phyloP scores from a whole-genome alignment of 2,329 filamentous ascomycete genomes.

The Immersiporthe knoxdaviesiana region DNA sequence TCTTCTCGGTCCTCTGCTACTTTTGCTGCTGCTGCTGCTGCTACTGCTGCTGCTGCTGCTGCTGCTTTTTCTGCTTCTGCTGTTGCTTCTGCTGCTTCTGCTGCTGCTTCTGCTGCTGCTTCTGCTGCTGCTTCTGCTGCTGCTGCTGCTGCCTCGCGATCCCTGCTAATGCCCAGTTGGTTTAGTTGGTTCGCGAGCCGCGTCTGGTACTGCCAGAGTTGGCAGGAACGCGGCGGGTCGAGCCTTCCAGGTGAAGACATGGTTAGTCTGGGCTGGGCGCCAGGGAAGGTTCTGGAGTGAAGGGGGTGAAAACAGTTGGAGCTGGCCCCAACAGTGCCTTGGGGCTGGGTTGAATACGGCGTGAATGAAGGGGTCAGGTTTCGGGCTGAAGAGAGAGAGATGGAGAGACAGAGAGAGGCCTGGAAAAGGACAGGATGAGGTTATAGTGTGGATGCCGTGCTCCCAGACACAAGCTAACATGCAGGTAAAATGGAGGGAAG shows the following conservation, averaged over 20 bases:
- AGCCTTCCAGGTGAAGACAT: neutral
- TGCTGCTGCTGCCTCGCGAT: neutral
- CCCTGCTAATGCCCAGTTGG: neutral
- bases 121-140: neutral
- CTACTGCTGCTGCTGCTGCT: neutral
- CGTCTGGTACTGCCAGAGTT: neutral
- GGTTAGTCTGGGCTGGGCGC: neutral
- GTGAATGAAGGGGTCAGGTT: neutral
- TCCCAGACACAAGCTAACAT: neutral
- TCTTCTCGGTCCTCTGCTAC: neutral
- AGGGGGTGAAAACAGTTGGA: neutral
- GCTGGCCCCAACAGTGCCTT: neutral
- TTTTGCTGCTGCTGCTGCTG: neutral
- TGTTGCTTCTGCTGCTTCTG: neutral
- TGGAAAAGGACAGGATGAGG: neutral
- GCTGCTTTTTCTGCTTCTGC: neutral
- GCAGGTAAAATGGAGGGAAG: neutral
- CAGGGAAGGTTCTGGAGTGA: neutral
- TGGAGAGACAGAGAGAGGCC: no score
- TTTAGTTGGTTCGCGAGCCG: neutral
- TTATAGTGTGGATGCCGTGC: neutral
- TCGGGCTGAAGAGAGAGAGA: neutral
- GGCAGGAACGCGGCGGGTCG: neutral
- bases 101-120: neutral
- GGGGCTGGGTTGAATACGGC: neutral